Conservation (phyloP, 164 flowering plant species). For the Sedum album region DNA sequence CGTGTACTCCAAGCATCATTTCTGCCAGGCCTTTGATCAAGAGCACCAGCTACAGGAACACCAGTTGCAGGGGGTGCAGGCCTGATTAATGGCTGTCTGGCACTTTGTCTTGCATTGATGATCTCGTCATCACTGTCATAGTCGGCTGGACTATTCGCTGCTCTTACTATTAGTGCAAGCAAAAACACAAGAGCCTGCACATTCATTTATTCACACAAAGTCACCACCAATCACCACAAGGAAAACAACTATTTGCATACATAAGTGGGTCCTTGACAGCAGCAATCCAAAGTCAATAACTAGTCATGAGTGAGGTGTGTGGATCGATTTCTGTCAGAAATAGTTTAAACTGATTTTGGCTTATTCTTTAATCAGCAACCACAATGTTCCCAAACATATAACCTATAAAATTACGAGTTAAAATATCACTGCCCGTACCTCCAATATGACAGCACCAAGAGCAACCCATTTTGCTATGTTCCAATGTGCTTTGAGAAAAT, state of each 20-base stretch:
- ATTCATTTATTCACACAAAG: conserved; percentile 9
- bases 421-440: conserved; percentile 34
- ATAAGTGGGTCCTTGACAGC: not conserved
- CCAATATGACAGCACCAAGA: conserved; percentile 68
- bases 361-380: not conserved
- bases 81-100: conserved; percentile 12
- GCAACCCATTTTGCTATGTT: conserved; percentile 79
- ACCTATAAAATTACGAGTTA: not conserved
- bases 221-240: not conserved
- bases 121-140: conserved; percentile 8
- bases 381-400: not conserved
- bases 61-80: conserved; percentile 55
- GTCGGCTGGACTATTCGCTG: conserved; percentile 7
- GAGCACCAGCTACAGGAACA: conserved; percentile 51
- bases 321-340: not conserved
- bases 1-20: conserved; percentile 92
- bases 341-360: not conserved
- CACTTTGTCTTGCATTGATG: not conserved
- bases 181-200: conserved; percentile 6
- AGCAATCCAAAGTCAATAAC: not conserved
- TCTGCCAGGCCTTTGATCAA: conserved; percentile 63
- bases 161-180: conserved; percentile 3
- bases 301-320: not conserved
- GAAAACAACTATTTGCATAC: not conserved
- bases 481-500: conserved; percentile 74